Conservation (phyloP, 176 grass and related monocot genomes). For the Zizania latifolia region DNA sequence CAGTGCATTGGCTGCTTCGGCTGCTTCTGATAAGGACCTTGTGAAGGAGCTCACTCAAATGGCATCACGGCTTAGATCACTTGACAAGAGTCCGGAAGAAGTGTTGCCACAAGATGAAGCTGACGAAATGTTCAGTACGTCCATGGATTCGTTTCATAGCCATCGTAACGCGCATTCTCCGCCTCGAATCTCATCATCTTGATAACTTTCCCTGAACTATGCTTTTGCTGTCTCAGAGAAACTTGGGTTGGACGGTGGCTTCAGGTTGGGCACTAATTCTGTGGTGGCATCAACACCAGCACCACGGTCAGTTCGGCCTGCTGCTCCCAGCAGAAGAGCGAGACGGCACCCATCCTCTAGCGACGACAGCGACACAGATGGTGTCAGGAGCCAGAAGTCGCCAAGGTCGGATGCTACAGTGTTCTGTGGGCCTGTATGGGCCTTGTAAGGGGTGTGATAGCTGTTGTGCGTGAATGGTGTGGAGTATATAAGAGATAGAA, state of each 20-base stretch:
- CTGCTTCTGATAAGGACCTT: conserved; percentile 56
- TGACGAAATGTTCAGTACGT: conserved; percentile 50
- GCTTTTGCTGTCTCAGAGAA: conserved; percentile 42
- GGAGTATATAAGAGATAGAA: too few relatives aligned
- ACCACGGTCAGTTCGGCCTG: conserved; percentile 44
- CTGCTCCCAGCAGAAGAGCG: conserved; percentile 43
- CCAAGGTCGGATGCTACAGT: too few relatives aligned
- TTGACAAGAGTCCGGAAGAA: conserved; percentile 52
- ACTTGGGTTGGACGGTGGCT: conserved; percentile 51
- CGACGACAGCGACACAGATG: conserved; percentile 23
- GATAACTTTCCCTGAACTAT: too few relatives aligned
- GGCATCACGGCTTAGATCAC: conserved; percentile 58
- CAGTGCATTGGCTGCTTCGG: conserved; percentile 37
- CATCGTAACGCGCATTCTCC: not conserved
- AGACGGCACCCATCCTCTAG: conserved; percentile 39
- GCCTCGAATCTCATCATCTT: too few relatives aligned
- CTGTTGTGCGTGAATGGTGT: too few relatives aligned
- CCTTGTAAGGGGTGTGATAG: too few relatives aligned
- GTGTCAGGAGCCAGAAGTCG: too few relatives aligned
- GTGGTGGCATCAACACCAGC: conserved; percentile 56
- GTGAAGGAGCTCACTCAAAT: conserved; percentile 72
- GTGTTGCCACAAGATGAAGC: conserved; percentile 54
- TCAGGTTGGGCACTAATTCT: conserved; percentile 38
- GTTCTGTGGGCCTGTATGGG: too few relatives aligned
- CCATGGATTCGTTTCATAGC: not conserved